Base-by-base conservation (phyloP, 78 protist species). In the Dictyostelium citrinum region DNA sequence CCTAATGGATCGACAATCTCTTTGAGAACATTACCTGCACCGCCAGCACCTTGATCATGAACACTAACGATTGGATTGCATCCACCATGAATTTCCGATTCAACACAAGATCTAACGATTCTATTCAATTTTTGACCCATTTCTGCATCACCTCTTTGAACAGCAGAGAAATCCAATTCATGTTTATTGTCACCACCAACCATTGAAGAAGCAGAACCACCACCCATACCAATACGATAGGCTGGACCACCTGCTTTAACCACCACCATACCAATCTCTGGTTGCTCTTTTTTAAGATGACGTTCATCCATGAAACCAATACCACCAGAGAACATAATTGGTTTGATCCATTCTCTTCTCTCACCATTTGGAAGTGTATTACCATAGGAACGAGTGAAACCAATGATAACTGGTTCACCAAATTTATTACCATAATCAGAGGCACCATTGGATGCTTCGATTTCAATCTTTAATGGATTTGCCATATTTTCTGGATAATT, bases 221-320 rank as follows among this genome's bases (percentile, higher is more conserved):
- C 99, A 35, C 99, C 99, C 90, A 98, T 79, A 35, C 98, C 98
- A 37, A 97, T 98, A 37, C 98, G 97, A 80, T 91, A 96, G 16
- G 98, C 98, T 5, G 99, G 99, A 17, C 99, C 99, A n/a, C 99
- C 99, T 45, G 98, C 77, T 90, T 96, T 96, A 51, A 97, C 97
- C 27, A 98, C 85, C 27, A 33, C 45, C 96, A 90, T 88, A 90
- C 98, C 98, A 10, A 35, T 64, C 39, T 90, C 91, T 8, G 96
- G 90, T 29, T 74, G 90, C 12, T 46, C 81, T 77, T 96, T 97
- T 16, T 75, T 37, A 14, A 72, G 22, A 82, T 96, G 96, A 71
- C 81, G 75, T n/a, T 7, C 83, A 58, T 86, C 88, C 81, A 97
- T 95, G 33, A 82, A 71, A 35, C 98, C 99, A 68, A 97, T n/a